phyloP scores from a whole-genome alignment of 441 rosid species.

The Gossypium davidsonii region DNA sequence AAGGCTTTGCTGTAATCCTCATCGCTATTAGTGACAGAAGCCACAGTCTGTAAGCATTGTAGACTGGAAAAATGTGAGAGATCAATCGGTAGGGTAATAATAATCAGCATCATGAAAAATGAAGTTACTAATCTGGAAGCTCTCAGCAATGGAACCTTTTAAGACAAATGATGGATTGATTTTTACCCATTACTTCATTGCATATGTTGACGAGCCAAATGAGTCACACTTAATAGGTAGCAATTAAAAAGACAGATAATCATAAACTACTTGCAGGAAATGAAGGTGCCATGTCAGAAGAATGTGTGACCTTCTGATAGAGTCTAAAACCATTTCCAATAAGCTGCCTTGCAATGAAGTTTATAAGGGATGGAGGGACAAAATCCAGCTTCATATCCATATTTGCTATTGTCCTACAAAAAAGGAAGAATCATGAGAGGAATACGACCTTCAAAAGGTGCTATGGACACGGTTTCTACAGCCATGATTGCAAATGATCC shows the following conservation, averaged over 20 bases:
- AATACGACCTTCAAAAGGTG: no score
- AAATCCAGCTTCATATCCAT: conserved; percentile 84
- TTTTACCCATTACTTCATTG: no score
- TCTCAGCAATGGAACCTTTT: background rate
- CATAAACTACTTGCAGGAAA: background rate
- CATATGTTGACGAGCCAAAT: no score
- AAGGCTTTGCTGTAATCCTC: conserved; percentile 61
- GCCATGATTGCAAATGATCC: no score
- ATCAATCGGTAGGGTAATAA: background rate
- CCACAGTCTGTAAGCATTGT: conserved; percentile 51
- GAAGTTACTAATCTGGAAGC: background rate
- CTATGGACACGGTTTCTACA: no score
- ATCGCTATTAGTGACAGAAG: conserved; percentile 40
- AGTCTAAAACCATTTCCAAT: conserved; percentile 79
- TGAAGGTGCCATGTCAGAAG: background rate
- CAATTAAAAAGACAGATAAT: no score
- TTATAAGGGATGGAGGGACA: conserved; percentile 79
- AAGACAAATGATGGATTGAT: background rate
- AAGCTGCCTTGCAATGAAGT: conserved; percentile 86
- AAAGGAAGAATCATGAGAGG: no score
- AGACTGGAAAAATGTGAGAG: conserved; percentile 17
- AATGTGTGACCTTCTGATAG: conserved; percentile 64
- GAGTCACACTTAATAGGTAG: no score
- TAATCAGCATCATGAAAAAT: background rate
- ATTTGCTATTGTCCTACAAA: conserved; percentile 63